These are phyloP conservation scores for Aristolochia fimbriata DNA, from an alignment of 164 flowering plant species.

Conservation along the genomic window DNA sequence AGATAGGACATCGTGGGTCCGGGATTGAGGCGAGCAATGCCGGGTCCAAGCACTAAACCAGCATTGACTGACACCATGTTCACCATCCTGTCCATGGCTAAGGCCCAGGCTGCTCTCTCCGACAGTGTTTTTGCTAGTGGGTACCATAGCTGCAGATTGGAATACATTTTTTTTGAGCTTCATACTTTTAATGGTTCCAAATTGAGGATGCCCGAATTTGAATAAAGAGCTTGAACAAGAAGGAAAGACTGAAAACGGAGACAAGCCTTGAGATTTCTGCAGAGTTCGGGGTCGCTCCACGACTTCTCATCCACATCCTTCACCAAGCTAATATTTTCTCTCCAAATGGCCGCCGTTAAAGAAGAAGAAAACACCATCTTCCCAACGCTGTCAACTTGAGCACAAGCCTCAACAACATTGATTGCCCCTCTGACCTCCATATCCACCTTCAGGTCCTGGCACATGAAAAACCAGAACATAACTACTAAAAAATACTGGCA, in stretches of 20 bases:
- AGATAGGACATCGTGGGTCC: constrained; percentile 41
- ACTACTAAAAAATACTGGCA: too few species aligned
- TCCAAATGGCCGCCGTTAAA: constrained; percentile 55
- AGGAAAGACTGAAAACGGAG: background rate
- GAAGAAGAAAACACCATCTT: constrained; percentile 62
- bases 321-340: constrained; percentile 31
- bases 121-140: constrained; percentile 60
- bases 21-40: constrained; percentile 34
- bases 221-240: background rate
- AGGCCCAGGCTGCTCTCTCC: constrained; percentile 72
- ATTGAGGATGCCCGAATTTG: background rate
- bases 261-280: constrained; percentile 47
- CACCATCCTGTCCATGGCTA: constrained; percentile 68
- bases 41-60: constrained; percentile 50
- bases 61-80: constrained; percentile 64
- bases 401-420: constrained; percentile 74
- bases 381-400: constrained; percentile 37
- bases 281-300: constrained; percentile 59
- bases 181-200: background rate
- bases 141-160: constrained; percentile 47
- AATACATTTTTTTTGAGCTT: background rate
- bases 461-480: background rate
- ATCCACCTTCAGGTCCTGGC: constrained; percentile 44
- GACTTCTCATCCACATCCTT: constrained; percentile 49
- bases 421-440: constrained; percentile 63